Percentiles rank a stretch among this genome's conserved stretches.
phyloP scores from a whole-genome alignment of 352 stramenopile species.

The Phytopythium aichiense region DNA sequence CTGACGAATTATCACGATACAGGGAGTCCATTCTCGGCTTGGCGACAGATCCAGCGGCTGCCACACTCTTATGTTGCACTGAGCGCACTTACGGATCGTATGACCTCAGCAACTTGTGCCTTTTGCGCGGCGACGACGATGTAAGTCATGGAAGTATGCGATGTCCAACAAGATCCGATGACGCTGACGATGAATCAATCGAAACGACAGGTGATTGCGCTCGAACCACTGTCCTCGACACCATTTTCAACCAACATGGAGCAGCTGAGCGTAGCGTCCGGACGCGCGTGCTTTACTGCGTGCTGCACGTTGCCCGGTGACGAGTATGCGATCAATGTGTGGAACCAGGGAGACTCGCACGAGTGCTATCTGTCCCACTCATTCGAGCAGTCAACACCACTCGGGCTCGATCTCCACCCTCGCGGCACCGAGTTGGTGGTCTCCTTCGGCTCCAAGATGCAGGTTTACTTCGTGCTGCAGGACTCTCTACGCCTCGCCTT shows the following conservation, averaged over 20 bases:
- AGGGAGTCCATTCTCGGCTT: conserved; percentile 47
- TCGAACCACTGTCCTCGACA: conserved; percentile 43
- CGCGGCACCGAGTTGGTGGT: conserved; percentile 48
- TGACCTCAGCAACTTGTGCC: conserved; percentile 66
- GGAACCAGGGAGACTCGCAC: conserved; percentile 51
- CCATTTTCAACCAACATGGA: conserved; percentile 36
- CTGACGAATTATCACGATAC: neutral
- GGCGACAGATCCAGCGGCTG: conserved; percentile 40
- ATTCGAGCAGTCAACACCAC: conserved; percentile 31
- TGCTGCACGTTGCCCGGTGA: conserved; percentile 34
- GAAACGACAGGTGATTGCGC: conserved; percentile 22
- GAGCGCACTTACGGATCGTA: conserved; percentile 57
- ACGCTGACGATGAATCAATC: neutral
- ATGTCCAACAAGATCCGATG: neutral
- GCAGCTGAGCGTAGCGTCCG: conserved; percentile 36
- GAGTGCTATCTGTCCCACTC: conserved; percentile 55
- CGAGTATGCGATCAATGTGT: conserved; percentile 50
- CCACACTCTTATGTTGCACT: conserved; percentile 57
- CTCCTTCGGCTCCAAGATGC: conserved; percentile 44
- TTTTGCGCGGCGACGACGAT: conserved; percentile 65
- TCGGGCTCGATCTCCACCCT: conserved; percentile 58
- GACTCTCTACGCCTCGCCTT: conserved; percentile 59
- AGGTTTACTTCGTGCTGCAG: conserved; percentile 60
- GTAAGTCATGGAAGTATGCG: conserved; percentile 10
- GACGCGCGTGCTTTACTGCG: conserved; percentile 43